These are phyloP conservation scores for Lichtheimia ornata DNA, from an alignment of 371 early-diverging fungal species.

Conservation along the genomic window DNA sequence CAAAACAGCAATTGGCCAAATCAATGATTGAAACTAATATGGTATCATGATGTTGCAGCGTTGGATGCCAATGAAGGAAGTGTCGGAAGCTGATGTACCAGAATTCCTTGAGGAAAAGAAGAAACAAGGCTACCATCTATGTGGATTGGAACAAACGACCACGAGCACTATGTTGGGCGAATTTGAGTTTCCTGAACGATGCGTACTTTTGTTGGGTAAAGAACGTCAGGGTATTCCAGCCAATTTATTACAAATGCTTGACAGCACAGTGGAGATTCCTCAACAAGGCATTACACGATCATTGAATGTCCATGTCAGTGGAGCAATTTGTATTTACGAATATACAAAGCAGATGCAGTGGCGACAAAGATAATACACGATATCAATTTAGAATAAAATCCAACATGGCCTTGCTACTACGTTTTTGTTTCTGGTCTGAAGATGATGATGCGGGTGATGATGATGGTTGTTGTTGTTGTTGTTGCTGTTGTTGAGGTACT, in stretches of 20 bases:
- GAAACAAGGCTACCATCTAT: conserved; percentile 56
- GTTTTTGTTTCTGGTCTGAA: conserved; percentile 10
- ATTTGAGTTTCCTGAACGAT: conserved; percentile 59
- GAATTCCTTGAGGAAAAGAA: conserved; percentile 51
- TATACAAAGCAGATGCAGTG: conserved; percentile 59
- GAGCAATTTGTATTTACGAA: conserved; percentile 61
- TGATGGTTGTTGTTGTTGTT: not conserved
- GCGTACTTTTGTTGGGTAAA: conserved; percentile 55
- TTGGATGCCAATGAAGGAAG: conserved; percentile 70
- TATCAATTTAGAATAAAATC: conserved; percentile 35
- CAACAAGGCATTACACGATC: conserved; percentile 66
- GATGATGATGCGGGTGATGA: conserved; percentile 5
- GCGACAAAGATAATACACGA: conserved; percentile 20
- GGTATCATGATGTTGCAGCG: conserved; percentile 17
- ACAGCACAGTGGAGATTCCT: conserved; percentile 64
- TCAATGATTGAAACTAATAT: not conserved
- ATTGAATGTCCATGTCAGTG: conserved; percentile 70
- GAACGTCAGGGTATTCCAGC: conserved; percentile 65
- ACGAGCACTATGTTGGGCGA: conserved; percentile 53
- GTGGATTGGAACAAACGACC: conserved; percentile 71
- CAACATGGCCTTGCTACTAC: conserved; percentile 26
- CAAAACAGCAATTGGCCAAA: not conserved
- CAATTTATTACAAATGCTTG: conserved; percentile 54
- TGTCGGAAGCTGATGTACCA: conserved; percentile 40
- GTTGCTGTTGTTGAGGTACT: conserved; percentile 7